Evolutionary conservation across 345 rosid genomes (phyloP).

Genomic region (Boechera divaricarpa): DNA sequence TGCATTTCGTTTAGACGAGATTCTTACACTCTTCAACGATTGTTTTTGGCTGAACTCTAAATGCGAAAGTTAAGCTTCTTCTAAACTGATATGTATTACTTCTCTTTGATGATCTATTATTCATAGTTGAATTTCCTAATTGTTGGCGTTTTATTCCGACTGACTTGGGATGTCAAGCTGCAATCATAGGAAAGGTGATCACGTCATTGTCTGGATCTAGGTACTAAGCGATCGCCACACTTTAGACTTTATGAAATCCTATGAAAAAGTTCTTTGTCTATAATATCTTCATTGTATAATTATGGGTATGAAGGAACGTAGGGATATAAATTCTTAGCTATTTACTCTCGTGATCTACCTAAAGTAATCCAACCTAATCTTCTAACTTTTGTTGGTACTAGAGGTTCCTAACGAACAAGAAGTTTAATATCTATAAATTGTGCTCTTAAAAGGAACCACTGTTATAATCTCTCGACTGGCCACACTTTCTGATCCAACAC

Average conservation of each 20-base stretch:
- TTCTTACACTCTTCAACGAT: conserved; percentile 41
- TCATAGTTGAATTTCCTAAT: neutral
- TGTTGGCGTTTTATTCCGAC: neutral
- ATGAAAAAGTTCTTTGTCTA: neutral
- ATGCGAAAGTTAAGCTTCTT: conserved; percentile 35
- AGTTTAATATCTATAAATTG: neutral
- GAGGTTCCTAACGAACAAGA: neutral
- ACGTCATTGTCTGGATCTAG: neutral
- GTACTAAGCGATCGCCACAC: neutral
- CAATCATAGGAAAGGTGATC: neutral
- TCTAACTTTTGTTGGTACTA: neutral
- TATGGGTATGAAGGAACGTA: neutral
- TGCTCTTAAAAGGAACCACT: neutral
- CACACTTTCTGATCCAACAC: neutral
- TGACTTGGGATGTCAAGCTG: neutral
- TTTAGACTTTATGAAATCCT: neutral
- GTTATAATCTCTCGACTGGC: neutral
- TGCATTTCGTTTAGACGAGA: conserved; percentile 43
- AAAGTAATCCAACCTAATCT: neutral
- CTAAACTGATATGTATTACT: conserved; percentile 31
- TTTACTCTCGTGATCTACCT: neutral
- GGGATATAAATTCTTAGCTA: neutral
- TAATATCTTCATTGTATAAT: neutral
- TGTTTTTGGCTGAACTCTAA: conserved; percentile 37
- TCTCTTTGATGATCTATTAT: conserved; percentile 5